phyloP scores from a whole-genome alignment of 1,139 yeast species.

The Taphrina betulina region DNA sequence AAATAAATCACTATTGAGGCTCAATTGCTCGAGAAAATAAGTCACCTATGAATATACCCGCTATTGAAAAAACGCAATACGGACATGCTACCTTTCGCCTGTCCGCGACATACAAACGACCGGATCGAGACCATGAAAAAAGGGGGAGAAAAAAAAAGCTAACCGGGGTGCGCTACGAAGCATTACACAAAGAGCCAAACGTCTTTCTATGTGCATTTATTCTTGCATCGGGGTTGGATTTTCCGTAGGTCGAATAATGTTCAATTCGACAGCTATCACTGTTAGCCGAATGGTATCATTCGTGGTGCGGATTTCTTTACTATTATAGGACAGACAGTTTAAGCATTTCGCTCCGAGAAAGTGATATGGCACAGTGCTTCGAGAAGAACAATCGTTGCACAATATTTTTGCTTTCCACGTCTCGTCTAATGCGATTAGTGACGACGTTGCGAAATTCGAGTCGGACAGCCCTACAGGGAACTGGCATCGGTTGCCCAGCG shows the following conservation, averaged over 20 bases:
- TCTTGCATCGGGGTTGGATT: no score
- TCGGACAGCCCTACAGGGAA: slow-evolving; percentile 49
- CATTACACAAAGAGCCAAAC: no score
- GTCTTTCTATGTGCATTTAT: no score
- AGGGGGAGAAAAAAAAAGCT: no score
- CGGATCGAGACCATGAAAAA: no score
- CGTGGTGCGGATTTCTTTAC: not conserved
- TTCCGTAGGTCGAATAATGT: not conserved
- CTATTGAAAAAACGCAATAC: no score
- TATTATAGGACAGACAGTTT: slow-evolving; percentile 28
- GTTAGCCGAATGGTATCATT: not conserved
- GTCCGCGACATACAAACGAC: no score
- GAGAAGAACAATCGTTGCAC: slow-evolving; percentile 89
- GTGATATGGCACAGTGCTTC: slow-evolving; percentile 73
- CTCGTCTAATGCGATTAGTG: slow-evolving; percentile 47
- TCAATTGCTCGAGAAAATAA: no score
- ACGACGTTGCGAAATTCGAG: not conserved
- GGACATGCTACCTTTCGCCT: no score
- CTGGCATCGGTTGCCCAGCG: slow-evolving; percentile 70
- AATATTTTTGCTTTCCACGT: slow-evolving; percentile 73
- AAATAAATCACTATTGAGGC: no score
- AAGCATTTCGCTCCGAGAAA: slow-evolving; percentile 77
- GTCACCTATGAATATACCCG: no score
- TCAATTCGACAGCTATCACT: slow-evolving; percentile 7
- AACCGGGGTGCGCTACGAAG: no score